phyloP scores from a whole-genome alignment of 129 eudicot species.

The Pulicaria dysenterica region DNA sequence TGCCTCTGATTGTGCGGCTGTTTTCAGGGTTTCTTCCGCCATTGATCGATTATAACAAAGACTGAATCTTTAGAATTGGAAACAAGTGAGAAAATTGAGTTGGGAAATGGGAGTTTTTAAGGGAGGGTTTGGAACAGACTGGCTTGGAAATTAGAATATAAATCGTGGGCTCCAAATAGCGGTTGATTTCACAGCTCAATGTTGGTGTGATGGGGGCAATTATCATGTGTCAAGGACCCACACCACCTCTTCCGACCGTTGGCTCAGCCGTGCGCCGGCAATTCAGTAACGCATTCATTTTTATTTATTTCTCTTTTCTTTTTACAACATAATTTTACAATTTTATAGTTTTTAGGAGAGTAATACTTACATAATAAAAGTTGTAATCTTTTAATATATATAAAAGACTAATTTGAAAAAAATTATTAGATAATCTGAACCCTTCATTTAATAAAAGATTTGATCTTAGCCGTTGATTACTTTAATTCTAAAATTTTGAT shows the following conservation, averaged over 20 bases:
- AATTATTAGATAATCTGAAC: no score
- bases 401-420: no score
- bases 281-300: constrained; percentile 21
- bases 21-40: constrained; percentile 53
- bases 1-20: constrained; percentile 26
- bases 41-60: constrained; percentile 17
- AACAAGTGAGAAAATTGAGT: constrained; percentile 2
- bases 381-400: no score
- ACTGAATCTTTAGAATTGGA: background rate
- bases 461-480: no score
- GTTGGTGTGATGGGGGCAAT: constrained; percentile 47
- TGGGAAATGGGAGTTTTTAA: background rate
- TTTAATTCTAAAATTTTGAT: no score
- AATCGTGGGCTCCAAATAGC: constrained; percentile 37
- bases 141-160: constrained; percentile 1
- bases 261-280: constrained; percentile 41
- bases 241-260: constrained; percentile 38
- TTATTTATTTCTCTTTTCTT: background rate
- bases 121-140: constrained; percentile 4
- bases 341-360: no score
- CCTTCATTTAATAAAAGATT: no score
- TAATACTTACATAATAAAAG: no score
- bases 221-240: constrained; percentile 39
- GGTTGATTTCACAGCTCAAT: constrained; percentile 39
- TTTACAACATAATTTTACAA: background rate